phyloP scores from a whole-genome alignment of 176 grass and related monocot genomes.

The Raddia guianensis region DNA sequence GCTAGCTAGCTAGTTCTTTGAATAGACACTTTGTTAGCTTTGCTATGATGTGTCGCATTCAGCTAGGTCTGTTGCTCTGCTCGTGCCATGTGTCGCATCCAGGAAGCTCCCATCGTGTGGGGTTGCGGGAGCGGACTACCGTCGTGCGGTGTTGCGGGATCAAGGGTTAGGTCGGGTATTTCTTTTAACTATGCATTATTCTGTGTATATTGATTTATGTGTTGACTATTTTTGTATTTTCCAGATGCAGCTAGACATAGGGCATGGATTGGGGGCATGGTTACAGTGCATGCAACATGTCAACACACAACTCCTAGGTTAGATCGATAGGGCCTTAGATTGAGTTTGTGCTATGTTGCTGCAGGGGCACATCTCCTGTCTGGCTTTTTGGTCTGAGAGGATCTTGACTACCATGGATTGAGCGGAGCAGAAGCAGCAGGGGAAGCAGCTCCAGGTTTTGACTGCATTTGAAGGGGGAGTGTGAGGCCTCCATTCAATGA shows the following conservation, averaged over 20 bases:
- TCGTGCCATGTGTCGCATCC: too few relatives aligned
- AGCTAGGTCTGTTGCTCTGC: too few relatives aligned
- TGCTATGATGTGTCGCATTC: too few relatives aligned
- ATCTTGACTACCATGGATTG: constrained; percentile 42
- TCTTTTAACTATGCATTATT: too few relatives aligned
- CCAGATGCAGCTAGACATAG: neutral
- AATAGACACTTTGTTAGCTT: too few relatives aligned
- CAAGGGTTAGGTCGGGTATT: too few relatives aligned
- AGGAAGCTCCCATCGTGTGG: too few relatives aligned
- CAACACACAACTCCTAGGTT: constrained; percentile 19
- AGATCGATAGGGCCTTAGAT: neutral
- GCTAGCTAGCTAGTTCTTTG: too few relatives aligned
- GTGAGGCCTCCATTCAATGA: neutral
- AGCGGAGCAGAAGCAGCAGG: constrained; percentile 13
- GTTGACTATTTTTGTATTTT: too few relatives aligned
- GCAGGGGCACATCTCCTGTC: constrained; percentile 31
- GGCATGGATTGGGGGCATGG: constrained; percentile 18
- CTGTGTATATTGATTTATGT: too few relatives aligned
- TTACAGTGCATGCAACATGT: constrained; percentile 16
- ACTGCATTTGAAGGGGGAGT: constrained; percentile 28
- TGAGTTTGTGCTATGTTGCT: constrained; percentile 7
- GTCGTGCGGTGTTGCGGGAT: too few relatives aligned
- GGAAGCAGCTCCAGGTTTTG: constrained; percentile 34
- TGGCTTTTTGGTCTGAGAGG: constrained; percentile 23
- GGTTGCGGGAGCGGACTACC: too few relatives aligned